Evolutionary conservation across 768 basidiomycete species (phyloP).

Genomic region (Tulasnella sp.): DNA sequence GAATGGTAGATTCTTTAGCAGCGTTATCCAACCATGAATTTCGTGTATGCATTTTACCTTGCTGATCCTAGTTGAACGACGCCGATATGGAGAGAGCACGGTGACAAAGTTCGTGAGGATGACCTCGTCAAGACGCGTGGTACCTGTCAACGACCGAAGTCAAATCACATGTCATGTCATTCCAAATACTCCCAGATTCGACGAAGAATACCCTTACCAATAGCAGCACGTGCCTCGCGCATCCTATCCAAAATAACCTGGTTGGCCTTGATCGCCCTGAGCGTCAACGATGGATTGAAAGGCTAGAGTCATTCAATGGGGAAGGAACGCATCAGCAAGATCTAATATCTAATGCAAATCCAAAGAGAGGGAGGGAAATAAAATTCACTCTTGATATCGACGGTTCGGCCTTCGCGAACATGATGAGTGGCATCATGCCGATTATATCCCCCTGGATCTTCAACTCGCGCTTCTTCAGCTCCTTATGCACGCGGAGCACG

Average conservation of each 20-base stretch:
- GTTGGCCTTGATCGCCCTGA: conserved; percentile 20
- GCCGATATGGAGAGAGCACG: conserved; percentile 21
- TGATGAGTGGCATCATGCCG: conserved; percentile 20
- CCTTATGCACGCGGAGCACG: conserved; percentile 18
- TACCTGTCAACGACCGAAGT: conserved; percentile 8
- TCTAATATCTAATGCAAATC: not conserved
- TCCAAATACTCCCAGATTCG: not conserved
- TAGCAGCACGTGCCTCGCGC: conserved; percentile 4
- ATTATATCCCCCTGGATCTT: conserved; percentile 23
- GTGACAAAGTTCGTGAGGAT: conserved; percentile 20
- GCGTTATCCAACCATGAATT: not conserved
- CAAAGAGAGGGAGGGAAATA: no score
- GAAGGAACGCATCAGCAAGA: not conserved
- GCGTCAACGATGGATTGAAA: conserved; percentile 9
- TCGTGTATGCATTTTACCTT: not conserved
- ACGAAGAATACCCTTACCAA: not conserved
- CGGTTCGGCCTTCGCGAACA: conserved; percentile 11
- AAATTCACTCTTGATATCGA: no score
- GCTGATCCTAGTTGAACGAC: conserved; percentile 17
- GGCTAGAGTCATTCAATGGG: no score
- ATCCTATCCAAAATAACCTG: conserved; percentile 22
- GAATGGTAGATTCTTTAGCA: no score
- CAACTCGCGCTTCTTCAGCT: conserved; percentile 22
- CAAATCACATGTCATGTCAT: not conserved
- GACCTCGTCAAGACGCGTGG: conserved; percentile 18